phyloP scores from a whole-genome alignment of 352 stramenopile species.

The Phytophthora sansomeana region DNA sequence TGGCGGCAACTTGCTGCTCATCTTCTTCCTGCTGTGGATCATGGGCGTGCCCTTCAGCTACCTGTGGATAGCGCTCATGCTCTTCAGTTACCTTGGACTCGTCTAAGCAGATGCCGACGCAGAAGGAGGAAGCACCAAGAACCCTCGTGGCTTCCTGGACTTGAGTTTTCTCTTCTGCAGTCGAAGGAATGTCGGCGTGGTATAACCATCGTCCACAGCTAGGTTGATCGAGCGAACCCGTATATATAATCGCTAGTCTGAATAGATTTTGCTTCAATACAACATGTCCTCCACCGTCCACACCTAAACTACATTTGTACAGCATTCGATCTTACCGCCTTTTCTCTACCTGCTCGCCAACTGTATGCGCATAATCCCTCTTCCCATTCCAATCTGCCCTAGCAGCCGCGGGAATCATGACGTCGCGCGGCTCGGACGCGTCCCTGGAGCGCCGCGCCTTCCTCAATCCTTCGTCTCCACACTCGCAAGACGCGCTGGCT shows the following conservation, averaged over 20 bases:
- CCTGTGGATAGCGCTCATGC: conserved; percentile 82
- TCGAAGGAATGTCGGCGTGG: not conserved
- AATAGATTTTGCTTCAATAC: conserved; percentile 45
- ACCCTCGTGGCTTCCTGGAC: too few relatives aligned
- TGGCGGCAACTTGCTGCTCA: conserved; percentile 74
- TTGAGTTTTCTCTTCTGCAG: conserved; percentile 1
- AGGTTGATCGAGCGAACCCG: conserved; percentile 26
- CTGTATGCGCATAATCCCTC: not conserved
- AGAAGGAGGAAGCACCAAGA: not conserved
- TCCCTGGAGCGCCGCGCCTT: conserved; percentile 34
- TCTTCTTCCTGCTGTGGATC: conserved; percentile 83
- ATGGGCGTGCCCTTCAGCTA: conserved; percentile 85
- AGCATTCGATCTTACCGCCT: conserved; percentile 1
- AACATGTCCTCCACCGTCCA: conserved; percentile 1
- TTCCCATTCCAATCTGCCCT: not conserved
- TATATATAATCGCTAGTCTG: conserved; percentile 48
- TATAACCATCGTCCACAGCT: too few relatives aligned
- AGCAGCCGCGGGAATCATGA: conserved; percentile 11
- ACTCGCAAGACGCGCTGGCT: conserved; percentile 5
- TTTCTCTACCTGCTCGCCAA: conserved; percentile 1
- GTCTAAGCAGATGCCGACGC: conserved; percentile 41
- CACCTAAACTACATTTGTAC: not conserved
- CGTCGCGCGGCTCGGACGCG: conserved; percentile 16
- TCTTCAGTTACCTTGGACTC: conserved; percentile 78
- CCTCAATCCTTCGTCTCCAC: conserved; percentile 21